Evolutionary conservation across 768 basidiomycete species (phyloP).

Genomic region (Termitomyces bulborhizus): DNA sequence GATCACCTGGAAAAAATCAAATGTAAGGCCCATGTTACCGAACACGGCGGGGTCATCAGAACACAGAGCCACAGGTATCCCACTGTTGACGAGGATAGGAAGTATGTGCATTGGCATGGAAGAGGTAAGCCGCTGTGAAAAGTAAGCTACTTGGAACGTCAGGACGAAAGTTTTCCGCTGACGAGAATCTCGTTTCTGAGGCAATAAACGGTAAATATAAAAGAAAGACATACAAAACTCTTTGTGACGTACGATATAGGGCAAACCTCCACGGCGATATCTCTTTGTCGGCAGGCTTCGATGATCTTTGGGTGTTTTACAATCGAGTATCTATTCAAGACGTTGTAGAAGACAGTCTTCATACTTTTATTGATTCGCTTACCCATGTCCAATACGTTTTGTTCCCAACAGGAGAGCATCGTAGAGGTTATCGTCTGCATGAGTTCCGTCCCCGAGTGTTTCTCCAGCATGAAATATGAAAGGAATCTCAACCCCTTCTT

Average conservation of each 20-base stretch:
- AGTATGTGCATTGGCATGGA: constrained; percentile 80
- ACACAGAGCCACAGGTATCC: constrained; percentile 62
- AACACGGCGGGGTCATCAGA: constrained; percentile 78
- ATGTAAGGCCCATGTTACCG: constrained; percentile 72
- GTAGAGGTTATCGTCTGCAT: constrained; percentile 66
- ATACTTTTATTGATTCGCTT: constrained; percentile 1
- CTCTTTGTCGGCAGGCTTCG: constrained; percentile 54
- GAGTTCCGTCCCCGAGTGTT: constrained; percentile 70
- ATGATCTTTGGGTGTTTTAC: constrained; percentile 72
- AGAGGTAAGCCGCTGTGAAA: constrained; percentile 55
- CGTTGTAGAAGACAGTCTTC: neutral
- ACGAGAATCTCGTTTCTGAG: constrained; percentile 71
- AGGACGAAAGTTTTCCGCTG: neutral
- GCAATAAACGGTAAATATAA: neutral
- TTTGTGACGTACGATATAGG: constrained; percentile 63
- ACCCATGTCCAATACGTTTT: constrained; percentile 82
- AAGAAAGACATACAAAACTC: neutral
- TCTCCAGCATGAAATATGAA: constrained; percentile 81
- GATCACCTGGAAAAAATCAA: constrained; percentile 69
- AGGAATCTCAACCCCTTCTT: constrained; percentile 58
- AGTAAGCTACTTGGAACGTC: neutral
- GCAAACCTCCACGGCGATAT: constrained; percentile 68
- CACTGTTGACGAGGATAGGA: constrained; percentile 64
- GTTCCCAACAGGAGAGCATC: constrained; percentile 77
- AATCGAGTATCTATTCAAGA: constrained; percentile 53